Evolutionary conservation across 768 basidiomycete genomes (phyloP).

Genomic region (Ephemerocybe angulata): DNA sequence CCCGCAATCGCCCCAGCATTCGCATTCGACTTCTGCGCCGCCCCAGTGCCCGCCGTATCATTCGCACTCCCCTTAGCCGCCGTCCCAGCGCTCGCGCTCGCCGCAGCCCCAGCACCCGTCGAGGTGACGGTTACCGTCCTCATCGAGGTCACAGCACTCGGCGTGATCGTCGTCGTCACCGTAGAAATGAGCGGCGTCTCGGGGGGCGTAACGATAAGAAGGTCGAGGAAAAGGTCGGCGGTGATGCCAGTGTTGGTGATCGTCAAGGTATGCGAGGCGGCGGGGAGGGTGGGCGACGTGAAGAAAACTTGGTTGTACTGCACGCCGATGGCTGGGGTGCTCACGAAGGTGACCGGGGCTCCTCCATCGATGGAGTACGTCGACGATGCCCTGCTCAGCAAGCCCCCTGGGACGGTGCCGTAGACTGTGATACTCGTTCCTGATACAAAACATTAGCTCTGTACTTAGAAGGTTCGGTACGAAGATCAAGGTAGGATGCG

Average conservation of each 20-base stretch:
- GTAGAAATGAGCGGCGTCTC: conserved; percentile 2
- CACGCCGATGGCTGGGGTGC: not conserved
- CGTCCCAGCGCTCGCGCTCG: not conserved
- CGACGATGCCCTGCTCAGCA: not conserved
- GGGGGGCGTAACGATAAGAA: conserved; percentile 11
- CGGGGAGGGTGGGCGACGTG: conserved; percentile 13
- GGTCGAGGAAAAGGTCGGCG: conserved; percentile 3
- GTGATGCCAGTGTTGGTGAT: conserved; percentile 13
- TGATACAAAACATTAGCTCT: not conserved
- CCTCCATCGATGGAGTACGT: conserved; percentile 1
- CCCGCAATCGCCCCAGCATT: conserved; percentile 8
- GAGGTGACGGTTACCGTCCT: conserved; percentile 1
- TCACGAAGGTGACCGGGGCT: not conserved
- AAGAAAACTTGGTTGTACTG: conserved; percentile 14
- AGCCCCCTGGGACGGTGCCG: conserved; percentile 3
- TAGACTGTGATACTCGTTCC: conserved; percentile 4
- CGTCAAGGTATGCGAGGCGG: conserved; percentile 18
- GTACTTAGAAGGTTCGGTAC: not conserved
- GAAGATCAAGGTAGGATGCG: not conserved
- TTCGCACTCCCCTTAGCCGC: not conserved
- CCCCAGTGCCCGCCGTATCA: not conserved
- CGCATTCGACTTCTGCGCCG: not conserved
- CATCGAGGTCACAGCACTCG: not conserved
- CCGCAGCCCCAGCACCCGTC: not conserved
- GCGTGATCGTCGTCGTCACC: conserved; percentile 7